phyloP scores from a whole-genome alignment of 176 grass and related monocot species.

The Musa itinerans region DNA sequence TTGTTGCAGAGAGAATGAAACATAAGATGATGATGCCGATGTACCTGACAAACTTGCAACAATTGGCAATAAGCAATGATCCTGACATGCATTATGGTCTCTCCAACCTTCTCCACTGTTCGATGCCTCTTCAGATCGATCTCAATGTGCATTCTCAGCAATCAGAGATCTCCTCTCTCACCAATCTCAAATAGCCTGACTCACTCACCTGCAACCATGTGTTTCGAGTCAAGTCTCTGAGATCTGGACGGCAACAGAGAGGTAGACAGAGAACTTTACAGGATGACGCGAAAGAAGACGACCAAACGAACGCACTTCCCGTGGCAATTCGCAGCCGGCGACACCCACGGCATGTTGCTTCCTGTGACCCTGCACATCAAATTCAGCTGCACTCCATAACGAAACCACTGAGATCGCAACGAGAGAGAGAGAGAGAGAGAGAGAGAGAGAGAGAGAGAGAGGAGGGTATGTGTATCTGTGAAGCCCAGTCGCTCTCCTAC shows the following conservation, averaged over 20 bases:
- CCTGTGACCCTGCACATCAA: too few relatives aligned
- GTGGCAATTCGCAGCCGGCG: background rate
- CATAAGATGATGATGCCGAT: background rate
- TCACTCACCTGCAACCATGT: background rate
- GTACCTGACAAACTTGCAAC: conserved; percentile 58
- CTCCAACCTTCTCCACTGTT: conserved; percentile 16
- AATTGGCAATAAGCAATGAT: conserved; percentile 42
- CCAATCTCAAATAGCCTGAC: background rate
- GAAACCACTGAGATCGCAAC: background rate
- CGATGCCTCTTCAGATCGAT: conserved; percentile 20
- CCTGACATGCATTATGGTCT: conserved; percentile 39
- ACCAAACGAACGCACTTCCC: conserved; percentile 7
- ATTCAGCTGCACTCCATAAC: background rate
- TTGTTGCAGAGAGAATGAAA: background rate
- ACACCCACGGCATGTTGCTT: conserved; percentile 37
- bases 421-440: too few relatives aligned
- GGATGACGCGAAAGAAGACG: conserved; percentile 31
- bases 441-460: too few relatives aligned
- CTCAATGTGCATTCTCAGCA: conserved; percentile 41
- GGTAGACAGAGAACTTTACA: conserved; percentile 17
- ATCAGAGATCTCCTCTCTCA: conserved; percentile 7
- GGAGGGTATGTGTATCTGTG: background rate
- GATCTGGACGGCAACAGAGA: background rate
- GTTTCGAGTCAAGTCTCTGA: background rate
- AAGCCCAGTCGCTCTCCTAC: background rate